Evolutionary conservation across 768 basidiomycete genomes (phyloP).

Genomic region (Agrocybe chaxingu): DNA sequence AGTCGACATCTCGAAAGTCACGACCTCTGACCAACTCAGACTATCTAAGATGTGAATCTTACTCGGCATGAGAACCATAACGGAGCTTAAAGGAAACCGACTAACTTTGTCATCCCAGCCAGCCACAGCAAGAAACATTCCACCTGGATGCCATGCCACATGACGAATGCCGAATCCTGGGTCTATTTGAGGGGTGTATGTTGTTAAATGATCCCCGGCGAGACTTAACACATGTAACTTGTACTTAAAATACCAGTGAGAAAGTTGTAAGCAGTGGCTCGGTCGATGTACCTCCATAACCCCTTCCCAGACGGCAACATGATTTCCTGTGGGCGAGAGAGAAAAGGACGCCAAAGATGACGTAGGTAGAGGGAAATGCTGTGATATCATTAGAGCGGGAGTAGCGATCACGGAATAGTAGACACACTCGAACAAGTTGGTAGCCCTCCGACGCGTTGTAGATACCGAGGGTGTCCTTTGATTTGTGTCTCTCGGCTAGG

Average conservation of each 20-base stretch:
- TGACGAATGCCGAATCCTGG: slow-evolving; percentile 81
- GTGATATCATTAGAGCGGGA: background rate
- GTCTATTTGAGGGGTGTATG: slow-evolving; percentile 71
- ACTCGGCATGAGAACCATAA: slow-evolving; percentile 4
- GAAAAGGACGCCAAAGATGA: slow-evolving; percentile 65
- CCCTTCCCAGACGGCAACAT: slow-evolving; percentile 82
- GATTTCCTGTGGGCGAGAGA: slow-evolving; percentile 73
- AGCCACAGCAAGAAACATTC: slow-evolving; percentile 74
- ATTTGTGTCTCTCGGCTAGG: slow-evolving; percentile 85
- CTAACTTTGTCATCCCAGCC: slow-evolving; percentile 89
- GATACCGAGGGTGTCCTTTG: slow-evolving; percentile 82
- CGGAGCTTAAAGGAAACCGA: background rate
- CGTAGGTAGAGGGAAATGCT: slow-evolving; percentile 87
- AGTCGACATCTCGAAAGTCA: slow-evolving; percentile 58
- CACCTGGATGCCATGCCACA: slow-evolving; percentile 84
- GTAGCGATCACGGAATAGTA: background rate
- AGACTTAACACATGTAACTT: slow-evolving; percentile 71
- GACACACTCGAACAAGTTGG: slow-evolving; percentile 66
- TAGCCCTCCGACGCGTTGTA: slow-evolving; percentile 75
- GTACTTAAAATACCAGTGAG: slow-evolving; percentile 45
- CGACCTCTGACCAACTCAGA: slow-evolving; percentile 69
- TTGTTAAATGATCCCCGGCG: slow-evolving; percentile 57
- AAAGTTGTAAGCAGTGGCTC: background rate
- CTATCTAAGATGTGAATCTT: slow-evolving; percentile 77
- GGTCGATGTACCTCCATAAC: slow-evolving; percentile 63